Base-by-base conservation (phyloP, 2,329 filamentous ascomycete species). In the Xylaria arbuscula region DNA sequence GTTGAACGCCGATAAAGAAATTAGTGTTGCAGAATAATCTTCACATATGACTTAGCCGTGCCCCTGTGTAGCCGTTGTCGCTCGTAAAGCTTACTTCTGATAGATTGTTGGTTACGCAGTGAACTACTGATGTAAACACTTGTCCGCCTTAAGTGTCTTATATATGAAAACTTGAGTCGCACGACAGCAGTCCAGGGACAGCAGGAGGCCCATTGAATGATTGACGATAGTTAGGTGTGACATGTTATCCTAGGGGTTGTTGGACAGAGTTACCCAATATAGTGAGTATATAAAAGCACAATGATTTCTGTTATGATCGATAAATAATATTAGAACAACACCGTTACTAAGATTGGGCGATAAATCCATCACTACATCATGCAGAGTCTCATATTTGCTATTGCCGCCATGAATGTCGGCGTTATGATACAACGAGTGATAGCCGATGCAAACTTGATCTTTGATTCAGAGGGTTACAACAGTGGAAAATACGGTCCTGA, bases 361-460 rank as follows among this genome's bases (percentile, higher is more conserved):
- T 9, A 17, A 7, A 9, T 34, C 22, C 2, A 11, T 60, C 34
- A 1, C 47, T 38, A 50, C 38, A 59, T n/a, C 6, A 72, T 72
- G 70, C 28, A 17, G 38, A 11, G 77, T 73, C 28, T 81, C 53
- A 3, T 80, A 79, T 69, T 77, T 83, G 54, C 75, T 79, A 66
- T 83, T 82, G 19, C 75, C 78, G 63, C 83, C 82, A 19, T 80
- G 78, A 32, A 78, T 79, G 61, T 83, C 78, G 50, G 83, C 70
- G 8, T 32, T 11, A 19, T 65, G 19, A 19, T 64, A 15, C 66
- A 45, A 15, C 22, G 11, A 59, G 61, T 17, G 22, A 36, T 51
- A n/a, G 76, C 77, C 3, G 78, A 80, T 55, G 64, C 69, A n/a
- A 53, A 71, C n/a, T 51, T 69, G 56, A 74, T 75, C 47, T 72